Evolutionary conservation across 768 basidiomycete genomes (phyloP).

Genomic region (Clathrus columnatus): DNA sequence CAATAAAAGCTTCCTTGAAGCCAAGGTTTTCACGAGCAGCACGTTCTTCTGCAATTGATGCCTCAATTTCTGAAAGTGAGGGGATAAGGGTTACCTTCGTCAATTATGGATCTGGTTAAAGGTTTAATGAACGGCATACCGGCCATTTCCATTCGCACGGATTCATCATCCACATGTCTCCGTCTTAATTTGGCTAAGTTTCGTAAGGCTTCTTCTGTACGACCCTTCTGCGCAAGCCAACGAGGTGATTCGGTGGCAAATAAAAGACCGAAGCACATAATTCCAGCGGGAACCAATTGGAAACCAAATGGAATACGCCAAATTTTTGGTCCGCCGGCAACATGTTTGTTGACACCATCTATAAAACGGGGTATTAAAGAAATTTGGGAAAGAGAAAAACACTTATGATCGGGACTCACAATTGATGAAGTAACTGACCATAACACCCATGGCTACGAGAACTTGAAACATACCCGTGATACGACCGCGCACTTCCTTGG

Average conservation of each 20-base stretch:
- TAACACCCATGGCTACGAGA: constrained; percentile 78
- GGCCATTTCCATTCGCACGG: constrained; percentile 51
- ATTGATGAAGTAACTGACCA: constrained; percentile 79
- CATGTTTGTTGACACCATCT: constrained; percentile 56
- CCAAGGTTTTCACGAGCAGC: constrained; percentile 58
- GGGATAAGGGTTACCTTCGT: background rate
- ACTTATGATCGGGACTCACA: constrained; percentile 32
- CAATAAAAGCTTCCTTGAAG: constrained; percentile 62
- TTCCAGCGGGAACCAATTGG: constrained; percentile 66
- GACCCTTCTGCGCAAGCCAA: constrained; percentile 61
- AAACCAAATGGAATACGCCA: constrained; percentile 72
- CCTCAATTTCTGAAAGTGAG: constrained; percentile 54
- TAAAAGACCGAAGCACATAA: constrained; percentile 57
- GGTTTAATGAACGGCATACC: constrained; percentile 5
- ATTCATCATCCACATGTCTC: constrained; percentile 31
- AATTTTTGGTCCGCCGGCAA: constrained; percentile 36
- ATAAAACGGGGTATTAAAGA: background rate
- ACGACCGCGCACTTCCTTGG: constrained; percentile 77
- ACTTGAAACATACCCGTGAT: constrained; percentile 85
- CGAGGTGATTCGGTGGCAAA: constrained; percentile 75
- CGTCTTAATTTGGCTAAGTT: constrained; percentile 62
- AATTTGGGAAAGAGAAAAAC: constrained; percentile 14
- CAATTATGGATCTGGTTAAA: no score
- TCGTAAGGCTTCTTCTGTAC: constrained; percentile 39
- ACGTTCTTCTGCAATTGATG: constrained; percentile 67